phyloP scores from a whole-genome alignment of 805 yeast species.

The Metschnikowia kunwiensis region DNA sequence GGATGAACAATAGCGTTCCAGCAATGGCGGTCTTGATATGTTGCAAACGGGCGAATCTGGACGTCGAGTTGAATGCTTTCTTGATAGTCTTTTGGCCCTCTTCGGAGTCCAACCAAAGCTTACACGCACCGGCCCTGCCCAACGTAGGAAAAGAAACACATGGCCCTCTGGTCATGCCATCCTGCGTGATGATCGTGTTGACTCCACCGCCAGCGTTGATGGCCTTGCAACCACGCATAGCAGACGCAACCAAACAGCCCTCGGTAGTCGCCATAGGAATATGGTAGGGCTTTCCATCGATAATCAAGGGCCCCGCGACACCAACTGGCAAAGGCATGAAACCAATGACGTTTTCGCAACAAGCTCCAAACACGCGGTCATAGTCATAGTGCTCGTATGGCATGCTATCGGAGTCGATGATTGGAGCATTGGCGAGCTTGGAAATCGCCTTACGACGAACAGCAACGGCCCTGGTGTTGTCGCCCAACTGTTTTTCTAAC shows the following conservation, averaged over 20 bases:
- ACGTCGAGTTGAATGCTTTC: constrained; percentile 91
- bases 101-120: constrained; percentile 91
- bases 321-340: constrained; percentile 96
- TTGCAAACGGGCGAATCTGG: constrained; percentile 94
- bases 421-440: constrained; percentile 74
- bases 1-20: constrained; percentile 80
- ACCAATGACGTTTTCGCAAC: constrained; percentile 98
- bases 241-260: constrained; percentile 96
- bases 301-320: constrained; percentile 92
- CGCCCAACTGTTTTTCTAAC: constrained; percentile 84
- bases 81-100: constrained; percentile 84
- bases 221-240: constrained; percentile 99
- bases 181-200: constrained; percentile 83
- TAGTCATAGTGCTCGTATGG: constrained; percentile 87
- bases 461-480: constrained; percentile 87
- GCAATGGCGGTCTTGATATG: constrained; percentile 91
- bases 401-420: constrained; percentile 63
- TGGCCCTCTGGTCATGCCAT: constrained; percentile 99
- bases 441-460: constrained; percentile 94
- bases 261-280: constrained; percentile 99
- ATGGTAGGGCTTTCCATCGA: constrained; percentile 84
- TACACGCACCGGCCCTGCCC: constrained; percentile 88
- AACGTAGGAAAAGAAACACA: constrained; percentile 87
- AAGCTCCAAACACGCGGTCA: constrained; percentile 95
- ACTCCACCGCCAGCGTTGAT: constrained; percentile 97